A percentile compares a stretch with the other conserved stretches of the same genome.
These are phyloP conservation scores for Penicillium goetzii DNA, from an alignment of 495 filamentous ascomycete genomes.

Conservation along the genomic window DNA sequence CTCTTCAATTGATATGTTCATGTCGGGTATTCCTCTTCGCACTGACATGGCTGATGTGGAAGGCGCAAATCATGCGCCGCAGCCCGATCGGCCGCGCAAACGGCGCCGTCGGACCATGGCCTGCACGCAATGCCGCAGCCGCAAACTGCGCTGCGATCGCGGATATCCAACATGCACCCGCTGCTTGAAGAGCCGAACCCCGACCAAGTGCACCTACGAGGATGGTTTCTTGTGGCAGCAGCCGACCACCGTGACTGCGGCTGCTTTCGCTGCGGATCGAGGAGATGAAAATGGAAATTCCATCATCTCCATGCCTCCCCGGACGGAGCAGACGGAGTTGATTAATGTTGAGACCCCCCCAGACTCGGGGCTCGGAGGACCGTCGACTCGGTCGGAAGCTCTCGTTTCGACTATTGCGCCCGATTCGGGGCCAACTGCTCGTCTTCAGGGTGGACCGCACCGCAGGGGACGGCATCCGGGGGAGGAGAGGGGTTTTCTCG, in stretches of 20 bases:
- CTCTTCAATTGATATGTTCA: background rate
- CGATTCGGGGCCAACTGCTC: conserved; percentile 12
- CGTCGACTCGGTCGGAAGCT: conserved; percentile 37
- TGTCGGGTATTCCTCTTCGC: background rate
- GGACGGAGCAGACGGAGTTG: conserved; percentile 26
- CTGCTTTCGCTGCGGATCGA: conserved; percentile 35
- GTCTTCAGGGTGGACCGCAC: conserved; percentile 6
- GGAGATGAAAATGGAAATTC: conserved; percentile 27
- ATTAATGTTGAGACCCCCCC: conserved; percentile 40
- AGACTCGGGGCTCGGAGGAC: conserved; percentile 40
- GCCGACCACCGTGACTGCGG: conserved; percentile 40
- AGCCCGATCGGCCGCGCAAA: conserved; percentile 43
- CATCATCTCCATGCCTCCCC: conserved; percentile 24
- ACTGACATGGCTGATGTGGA: conserved; percentile 23
- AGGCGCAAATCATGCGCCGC: conserved; percentile 13
- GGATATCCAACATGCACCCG: conserved; percentile 66
- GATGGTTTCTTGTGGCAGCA: conserved; percentile 55
- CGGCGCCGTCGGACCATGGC: conserved; percentile 47
- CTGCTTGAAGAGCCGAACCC: conserved; percentile 57
- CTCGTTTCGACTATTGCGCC: conserved; percentile 23
- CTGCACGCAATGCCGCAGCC: conserved; percentile 60
- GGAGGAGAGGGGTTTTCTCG: conserved; percentile 44
- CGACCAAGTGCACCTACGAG: conserved; percentile 49
- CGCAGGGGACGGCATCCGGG: conserved; percentile 15
- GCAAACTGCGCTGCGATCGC: conserved; percentile 73